phyloP scores from a whole-genome alignment of 441 rosid genomes.

The Arabidopsis lyrata region DNA sequence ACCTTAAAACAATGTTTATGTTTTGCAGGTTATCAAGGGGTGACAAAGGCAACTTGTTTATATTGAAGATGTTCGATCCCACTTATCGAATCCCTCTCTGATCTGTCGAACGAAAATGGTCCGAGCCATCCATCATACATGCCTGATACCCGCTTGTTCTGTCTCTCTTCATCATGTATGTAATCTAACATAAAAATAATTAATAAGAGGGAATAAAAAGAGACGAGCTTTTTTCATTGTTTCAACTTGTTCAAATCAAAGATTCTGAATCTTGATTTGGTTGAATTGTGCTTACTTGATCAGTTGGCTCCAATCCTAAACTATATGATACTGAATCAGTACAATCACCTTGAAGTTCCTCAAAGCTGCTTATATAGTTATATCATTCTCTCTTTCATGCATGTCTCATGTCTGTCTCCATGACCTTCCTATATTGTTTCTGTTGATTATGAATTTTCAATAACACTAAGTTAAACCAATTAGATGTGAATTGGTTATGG shows the following conservation, averaged over 20 bases:
- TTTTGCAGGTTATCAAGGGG: conserved; percentile 83
- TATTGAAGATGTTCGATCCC: conserved; percentile 91
- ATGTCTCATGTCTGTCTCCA: neutral
- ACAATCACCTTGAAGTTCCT: conserved; percentile 77
- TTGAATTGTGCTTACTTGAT: too few species aligned
- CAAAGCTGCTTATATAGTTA: conserved; percentile 63
- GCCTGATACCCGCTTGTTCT: neutral
- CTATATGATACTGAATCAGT: too few species aligned
- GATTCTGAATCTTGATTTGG: neutral
- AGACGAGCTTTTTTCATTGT: conserved; percentile 6
- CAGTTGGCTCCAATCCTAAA: too few species aligned
- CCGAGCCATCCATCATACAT: conserved; percentile 26
- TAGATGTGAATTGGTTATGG: neutral
- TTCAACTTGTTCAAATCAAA: conserved; percentile 14
- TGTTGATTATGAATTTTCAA: neutral
- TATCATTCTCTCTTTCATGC: conserved; percentile 27
- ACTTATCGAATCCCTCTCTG: conserved; percentile 62
- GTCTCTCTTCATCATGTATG: conserved; percentile 21
- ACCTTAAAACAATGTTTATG: neutral
- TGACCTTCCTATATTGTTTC: conserved; percentile 12
- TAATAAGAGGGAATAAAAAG: conserved; percentile 12
- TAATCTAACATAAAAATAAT: conserved; percentile 26
- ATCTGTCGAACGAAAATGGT: neutral
- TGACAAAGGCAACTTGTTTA: conserved; percentile 68
- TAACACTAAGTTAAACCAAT: neutral